Conservation (phyloP, 805 yeast genomes). For the Starmerella bombicola region DNA sequence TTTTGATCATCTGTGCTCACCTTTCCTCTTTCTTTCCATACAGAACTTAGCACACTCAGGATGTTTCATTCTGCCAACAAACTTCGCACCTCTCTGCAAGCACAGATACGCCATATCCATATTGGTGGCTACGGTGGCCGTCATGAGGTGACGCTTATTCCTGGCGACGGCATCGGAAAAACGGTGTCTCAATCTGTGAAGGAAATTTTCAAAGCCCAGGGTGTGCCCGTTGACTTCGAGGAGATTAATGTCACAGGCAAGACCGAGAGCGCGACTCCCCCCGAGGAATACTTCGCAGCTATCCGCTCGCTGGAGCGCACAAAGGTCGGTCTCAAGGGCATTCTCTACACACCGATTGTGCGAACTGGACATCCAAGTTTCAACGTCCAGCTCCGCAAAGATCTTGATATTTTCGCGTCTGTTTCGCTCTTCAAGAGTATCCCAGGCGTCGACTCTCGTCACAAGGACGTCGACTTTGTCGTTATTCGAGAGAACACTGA, state of each 20-base stretch:
- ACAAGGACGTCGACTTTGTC: constrained; percentile 69
- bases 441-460: constrained; percentile 85
- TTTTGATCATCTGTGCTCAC: not conserved
- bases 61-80: constrained; percentile 25
- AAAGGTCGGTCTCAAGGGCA: constrained; percentile 94
- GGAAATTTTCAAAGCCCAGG: constrained; percentile 73
- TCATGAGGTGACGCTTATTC: constrained; percentile 86
- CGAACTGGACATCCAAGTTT: constrained; percentile 70
- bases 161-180: constrained; percentile 95
- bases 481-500: constrained; percentile 98
- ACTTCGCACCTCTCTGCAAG: constrained; percentile 39
- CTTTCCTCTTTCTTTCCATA: not conserved
- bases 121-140: constrained; percentile 61
- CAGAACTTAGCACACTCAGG: not conserved
- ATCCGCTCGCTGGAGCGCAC: constrained; percentile 86
- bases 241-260: constrained; percentile 46
- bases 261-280: constrained; percentile 40
- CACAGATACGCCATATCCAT: constrained; percentile 56
- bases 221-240: constrained; percentile 91
- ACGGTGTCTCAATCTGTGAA: constrained; percentile 91
- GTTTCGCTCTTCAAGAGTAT: constrained; percentile 86
- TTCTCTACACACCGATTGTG: constrained; percentile 78
- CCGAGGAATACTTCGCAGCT: constrained; percentile 64
- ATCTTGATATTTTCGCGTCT: constrained; percentile 89
- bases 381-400: constrained; percentile 94